Conservation (phyloP, 331 rosid species). For the Spiraea crenata region DNA sequence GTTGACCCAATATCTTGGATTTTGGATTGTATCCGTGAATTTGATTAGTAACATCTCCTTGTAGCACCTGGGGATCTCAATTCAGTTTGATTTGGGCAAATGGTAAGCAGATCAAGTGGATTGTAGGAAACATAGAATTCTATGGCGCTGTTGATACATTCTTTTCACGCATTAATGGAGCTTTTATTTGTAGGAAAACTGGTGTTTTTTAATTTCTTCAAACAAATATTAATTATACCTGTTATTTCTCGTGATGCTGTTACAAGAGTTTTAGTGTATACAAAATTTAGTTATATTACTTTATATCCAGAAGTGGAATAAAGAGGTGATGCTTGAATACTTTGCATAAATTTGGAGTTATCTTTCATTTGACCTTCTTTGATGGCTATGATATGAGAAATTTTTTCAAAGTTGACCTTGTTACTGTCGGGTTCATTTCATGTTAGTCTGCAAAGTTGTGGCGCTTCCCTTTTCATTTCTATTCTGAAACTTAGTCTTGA, state of each 20-base stretch:
- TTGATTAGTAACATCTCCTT: not conserved
- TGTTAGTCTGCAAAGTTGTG: constrained; percentile 1
- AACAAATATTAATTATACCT: not conserved
- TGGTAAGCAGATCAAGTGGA: constrained; percentile 19
- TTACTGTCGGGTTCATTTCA: constrained; percentile 28
- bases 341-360: constrained; percentile 8
- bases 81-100: constrained; percentile 8
- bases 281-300: not conserved
- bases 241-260: not conserved
- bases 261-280: not conserved
- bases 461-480: not conserved
- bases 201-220: not conserved
- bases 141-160: not conserved
- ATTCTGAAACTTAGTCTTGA: constrained; percentile 9
- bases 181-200: constrained; percentile 4
- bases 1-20: constrained; percentile 2
- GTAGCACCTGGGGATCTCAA: constrained; percentile 5
- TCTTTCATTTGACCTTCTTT: constrained; percentile 32
- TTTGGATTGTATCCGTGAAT: not conserved
- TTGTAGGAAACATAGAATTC: not conserved
- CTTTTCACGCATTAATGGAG: constrained; percentile 10
- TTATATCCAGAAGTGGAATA: not conserved
- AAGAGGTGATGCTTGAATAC: not conserved
- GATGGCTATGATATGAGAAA: constrained; percentile 30
- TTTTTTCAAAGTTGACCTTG: constrained; percentile 33